Evolutionary conservation across 2,329 filamentous ascomycete species (phyloP), one percentile per base, ranked within the genome.

Genomic region (Xylaria sp.): DNA sequence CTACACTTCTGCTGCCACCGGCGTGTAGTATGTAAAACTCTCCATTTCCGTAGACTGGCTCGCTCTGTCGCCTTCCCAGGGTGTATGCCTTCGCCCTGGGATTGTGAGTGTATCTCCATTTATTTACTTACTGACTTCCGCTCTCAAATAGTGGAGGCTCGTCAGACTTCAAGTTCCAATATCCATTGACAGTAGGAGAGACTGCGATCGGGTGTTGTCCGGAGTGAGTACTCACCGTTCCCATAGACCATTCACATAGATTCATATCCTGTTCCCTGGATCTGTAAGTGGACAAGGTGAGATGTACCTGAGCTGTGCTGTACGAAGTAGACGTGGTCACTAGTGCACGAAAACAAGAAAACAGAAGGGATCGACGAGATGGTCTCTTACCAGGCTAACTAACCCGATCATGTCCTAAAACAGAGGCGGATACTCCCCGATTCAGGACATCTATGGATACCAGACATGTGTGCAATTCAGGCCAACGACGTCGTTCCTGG

Each of bases 161-260:
- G 10, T 58, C 55, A 16, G 39, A 61, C 53, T 62, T 60, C 52
- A 2, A 18, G 1, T 65, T 65, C 37, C 42, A 59, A 18, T 65
- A 46, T 37, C 59, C 62, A 9, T 49, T 64, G 23, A 56, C 52
- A 2, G 47, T 49, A 7, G 58, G 54, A n/a, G 62, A 65, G 56
- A 63, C 59, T 1, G 63, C 62, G 7, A 56, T 65, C 4, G 63
- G 63, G 11, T 65, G 62, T 19, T 65, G 62, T 58, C 63, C 63
- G 2, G 49, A 37, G 62, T 63, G 44, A 63, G 60, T 59, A 30
- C 37, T n/a, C 47, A n/a, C n/a, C 10, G n/a, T 44, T 42, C n/a
- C 37, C 42, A 19, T 59, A 52, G 13, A 23, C 48, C 7, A 30
- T 30, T 30, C 23, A 30, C 13, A 44, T 39, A 42, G 37, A 42